Base-by-base conservation (phyloP, 805 yeast genomes). In the Metschnikowia corniflorae region DNA sequence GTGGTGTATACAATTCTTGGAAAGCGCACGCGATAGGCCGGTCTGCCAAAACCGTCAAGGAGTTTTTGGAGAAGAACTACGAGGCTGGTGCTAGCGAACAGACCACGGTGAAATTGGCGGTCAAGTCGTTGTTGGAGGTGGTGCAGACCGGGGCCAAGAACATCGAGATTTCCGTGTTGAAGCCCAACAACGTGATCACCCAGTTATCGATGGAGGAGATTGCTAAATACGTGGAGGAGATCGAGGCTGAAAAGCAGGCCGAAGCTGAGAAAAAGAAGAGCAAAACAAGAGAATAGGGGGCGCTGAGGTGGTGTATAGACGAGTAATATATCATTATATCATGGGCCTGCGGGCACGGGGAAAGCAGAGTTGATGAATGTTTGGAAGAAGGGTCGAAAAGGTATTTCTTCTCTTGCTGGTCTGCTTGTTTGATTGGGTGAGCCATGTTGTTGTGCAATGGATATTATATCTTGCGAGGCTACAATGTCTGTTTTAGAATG, bases 81-180 rank as follows among this genome's bases (percentile, higher is more conserved):
- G 60, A 56, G 42, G 75, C 80, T 64, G 80, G 76, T 36, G 58
- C 75, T 59, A 68, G 73, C 34, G 86, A 80, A 45, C 78, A 78
- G 23, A 82, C 77, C 25, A 82, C 96, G 16, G 70, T 89, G 38
- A 78, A 78, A 50, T 78, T 93, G 54, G 79, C 97, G 2, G 79
- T 93, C 33, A 86, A 85, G 67, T 80, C 95, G 13, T 71, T 93
- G 51, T 72, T 93, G 51, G 98, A 93, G 62, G 97, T 93, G 33
- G 98, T 93, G 16, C 97, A 93, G 68, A 89, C 97, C 2, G 98
- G 98, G 27, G 94, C 97, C 29, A 86, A 86, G 60, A 93, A 93
- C 62, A 89, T 93, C 57, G 98, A 93, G 65, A 80, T 93, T 33
- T 84, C 94, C 4, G 81, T 93, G 25, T 78, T 91, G 76, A 78